A percentile compares a stretch with the other conserved stretches of the same genome.
Evolutionary conservation across 148 eudicot species (phyloP).

Genomic region (Limonium bicolor): DNA sequence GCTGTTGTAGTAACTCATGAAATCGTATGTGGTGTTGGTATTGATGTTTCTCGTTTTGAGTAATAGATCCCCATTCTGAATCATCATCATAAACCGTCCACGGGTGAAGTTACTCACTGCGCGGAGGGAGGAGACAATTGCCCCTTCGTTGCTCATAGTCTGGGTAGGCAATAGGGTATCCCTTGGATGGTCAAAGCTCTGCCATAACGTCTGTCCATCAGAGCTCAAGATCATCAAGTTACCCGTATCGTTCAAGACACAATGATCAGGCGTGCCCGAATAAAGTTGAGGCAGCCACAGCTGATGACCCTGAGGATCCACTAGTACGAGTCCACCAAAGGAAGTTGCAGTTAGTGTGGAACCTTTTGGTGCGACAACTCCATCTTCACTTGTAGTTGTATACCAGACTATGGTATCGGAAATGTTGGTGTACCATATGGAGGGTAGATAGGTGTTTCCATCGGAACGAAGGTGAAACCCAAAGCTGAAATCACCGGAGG

Average conservation of each 20-base stretch:
- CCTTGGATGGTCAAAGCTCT: conserved; percentile 12
- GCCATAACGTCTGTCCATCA: conserved; percentile 12
- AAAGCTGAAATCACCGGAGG: background rate
- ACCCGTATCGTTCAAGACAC: background rate
- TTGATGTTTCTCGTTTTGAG: background rate
- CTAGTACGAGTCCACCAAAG: background rate
- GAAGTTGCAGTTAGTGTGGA: background rate
- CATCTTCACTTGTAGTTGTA: conserved; percentile 1
- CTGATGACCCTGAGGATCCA: background rate
- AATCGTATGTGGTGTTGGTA: background rate
- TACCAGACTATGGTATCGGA: background rate
- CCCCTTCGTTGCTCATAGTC: background rate
- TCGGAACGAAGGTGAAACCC: background rate
- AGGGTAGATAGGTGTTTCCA: background rate
- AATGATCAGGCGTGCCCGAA: background rate
- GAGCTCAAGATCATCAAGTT: background rate
- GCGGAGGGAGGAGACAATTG: background rate
- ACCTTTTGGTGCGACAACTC: background rate
- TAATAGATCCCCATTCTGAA: background rate
- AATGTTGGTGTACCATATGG: background rate
- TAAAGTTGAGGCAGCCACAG: background rate
- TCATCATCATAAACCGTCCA: background rate
- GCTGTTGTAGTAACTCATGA: background rate
- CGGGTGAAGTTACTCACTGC: background rate
- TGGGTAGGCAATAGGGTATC: background rate